Evolutionary conservation across 169 alveolate genomes (phyloP), one percentile per base, ranked within the genome.

Genomic region (Theileria sp.): DNA sequence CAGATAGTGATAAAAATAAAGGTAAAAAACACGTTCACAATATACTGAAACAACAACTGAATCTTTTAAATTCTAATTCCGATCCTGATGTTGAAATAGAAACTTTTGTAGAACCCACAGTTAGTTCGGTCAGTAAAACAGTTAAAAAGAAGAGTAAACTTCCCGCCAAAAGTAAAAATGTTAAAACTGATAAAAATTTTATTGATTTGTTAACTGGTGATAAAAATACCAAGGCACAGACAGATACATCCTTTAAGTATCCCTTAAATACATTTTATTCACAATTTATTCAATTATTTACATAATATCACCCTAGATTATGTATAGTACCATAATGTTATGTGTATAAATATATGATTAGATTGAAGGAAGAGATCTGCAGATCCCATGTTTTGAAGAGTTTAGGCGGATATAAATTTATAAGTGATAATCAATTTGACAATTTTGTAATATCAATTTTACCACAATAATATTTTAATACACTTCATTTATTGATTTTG

Each of bases 331-430:
- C 54, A 8, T 44, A 44, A 15, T 44, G 54, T 4, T 44, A 44
- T 36, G 50, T 36, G 44, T 23, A 36, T 36, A 67, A 67, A 10
- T 17, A 3, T 21, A 51, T 25, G 30, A 30, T 32, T 28, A 83
- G 89, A 36, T 60, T 83, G 2, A 73, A 81, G 17, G 86, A 83
- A 62, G 82, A 83, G 62, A 34, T 83, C 38, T 77, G 86, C n/a
- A 79, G 69, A 58, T 74, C 86, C 0, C 83, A 83, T 28, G 89
- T 83, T 13, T 76, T 83, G 89, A 77, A 85, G 58, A 67, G 91
- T 32, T 71, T 85, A 30, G 91, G 91, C 6, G 91, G 91, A 0
- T 85, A 58, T 62, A 85, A 85, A 49, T 79, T 71, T 66, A 44
- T 85, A 13, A 87, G 79, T 51, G 77, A 75, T 1, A 85, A 85